Evolutionary conservation across 1,139 yeast species (phyloP).

Genomic region (Kodamaea plutei): DNA sequence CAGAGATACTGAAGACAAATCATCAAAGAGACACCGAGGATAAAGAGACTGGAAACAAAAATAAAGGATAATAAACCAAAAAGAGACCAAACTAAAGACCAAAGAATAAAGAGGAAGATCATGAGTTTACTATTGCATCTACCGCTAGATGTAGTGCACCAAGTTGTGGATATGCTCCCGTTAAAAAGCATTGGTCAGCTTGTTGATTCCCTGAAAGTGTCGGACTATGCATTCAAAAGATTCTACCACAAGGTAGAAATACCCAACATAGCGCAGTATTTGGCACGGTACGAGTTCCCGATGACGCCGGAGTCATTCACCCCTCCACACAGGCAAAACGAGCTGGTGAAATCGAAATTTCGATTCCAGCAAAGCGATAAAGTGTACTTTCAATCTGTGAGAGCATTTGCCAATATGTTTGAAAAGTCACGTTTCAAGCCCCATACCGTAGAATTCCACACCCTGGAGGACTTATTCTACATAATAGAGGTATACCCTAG

Average conservation of each 20-base stretch:
- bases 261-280: neutral
- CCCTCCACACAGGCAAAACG: neutral
- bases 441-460: neutral
- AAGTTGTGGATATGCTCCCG: neutral
- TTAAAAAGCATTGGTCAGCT: neutral
- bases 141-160: slow-evolving; percentile 1
- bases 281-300: neutral
- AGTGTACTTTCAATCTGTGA: neutral
- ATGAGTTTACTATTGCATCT: too few relatives aligned
- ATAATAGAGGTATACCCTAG: neutral
- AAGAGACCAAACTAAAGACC: too few relatives aligned
- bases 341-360: neutral
- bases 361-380: neutral
- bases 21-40: too few relatives aligned
- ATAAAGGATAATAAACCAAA: too few relatives aligned
- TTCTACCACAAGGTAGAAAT: neutral
- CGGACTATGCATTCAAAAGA: neutral
- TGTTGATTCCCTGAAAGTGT: neutral
- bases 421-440: neutral
- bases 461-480: neutral
- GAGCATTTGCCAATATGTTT: neutral
- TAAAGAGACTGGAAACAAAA: too few relatives aligned
- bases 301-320: neutral
- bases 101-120: too few relatives aligned
- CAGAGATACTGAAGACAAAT: too few relatives aligned